Conservation (phyloP, 768 basidiomycete genomes). For the Hygrocybe coccinea region DNA sequence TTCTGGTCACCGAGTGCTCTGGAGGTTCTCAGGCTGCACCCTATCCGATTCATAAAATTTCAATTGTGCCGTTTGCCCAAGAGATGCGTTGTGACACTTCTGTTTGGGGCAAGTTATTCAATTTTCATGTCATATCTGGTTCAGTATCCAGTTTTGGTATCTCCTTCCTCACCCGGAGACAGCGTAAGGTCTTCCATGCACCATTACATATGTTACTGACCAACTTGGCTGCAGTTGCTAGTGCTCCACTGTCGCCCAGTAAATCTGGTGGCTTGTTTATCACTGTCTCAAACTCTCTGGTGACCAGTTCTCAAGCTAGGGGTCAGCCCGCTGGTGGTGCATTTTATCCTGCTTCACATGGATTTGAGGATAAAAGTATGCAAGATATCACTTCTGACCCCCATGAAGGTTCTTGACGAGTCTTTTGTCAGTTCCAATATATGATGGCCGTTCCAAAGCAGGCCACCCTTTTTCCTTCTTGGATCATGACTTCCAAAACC, state of each 20-base stretch:
- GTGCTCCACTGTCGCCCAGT: neutral
- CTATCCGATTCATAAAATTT: neutral
- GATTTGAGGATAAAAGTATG: neutral
- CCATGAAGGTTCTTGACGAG: neutral
- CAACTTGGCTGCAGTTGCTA: no score
- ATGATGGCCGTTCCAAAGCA: constrained; percentile 1
- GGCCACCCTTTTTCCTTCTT: neutral
- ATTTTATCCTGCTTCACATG: neutral
- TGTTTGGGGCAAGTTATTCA: constrained; percentile 6
- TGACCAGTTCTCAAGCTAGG: neutral
- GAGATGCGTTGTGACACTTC: constrained; percentile 7
- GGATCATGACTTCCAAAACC: neutral
- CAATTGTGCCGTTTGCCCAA: constrained; percentile 3
- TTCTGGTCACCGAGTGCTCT: neutral
- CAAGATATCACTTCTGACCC: neutral
- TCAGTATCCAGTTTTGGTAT: neutral
- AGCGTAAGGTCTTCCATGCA: neutral
- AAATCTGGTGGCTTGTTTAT: neutral
- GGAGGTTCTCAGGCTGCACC: neutral
- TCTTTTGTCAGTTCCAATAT: constrained; percentile 5
- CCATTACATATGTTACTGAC: neutral
- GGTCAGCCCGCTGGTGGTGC: neutral
- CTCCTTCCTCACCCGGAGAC: neutral
- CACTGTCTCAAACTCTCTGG: neutral
- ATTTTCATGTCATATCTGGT: neutral